phyloP scores from a whole-genome alignment of 345 rosid genomes.

The Salix suchowensis region DNA sequence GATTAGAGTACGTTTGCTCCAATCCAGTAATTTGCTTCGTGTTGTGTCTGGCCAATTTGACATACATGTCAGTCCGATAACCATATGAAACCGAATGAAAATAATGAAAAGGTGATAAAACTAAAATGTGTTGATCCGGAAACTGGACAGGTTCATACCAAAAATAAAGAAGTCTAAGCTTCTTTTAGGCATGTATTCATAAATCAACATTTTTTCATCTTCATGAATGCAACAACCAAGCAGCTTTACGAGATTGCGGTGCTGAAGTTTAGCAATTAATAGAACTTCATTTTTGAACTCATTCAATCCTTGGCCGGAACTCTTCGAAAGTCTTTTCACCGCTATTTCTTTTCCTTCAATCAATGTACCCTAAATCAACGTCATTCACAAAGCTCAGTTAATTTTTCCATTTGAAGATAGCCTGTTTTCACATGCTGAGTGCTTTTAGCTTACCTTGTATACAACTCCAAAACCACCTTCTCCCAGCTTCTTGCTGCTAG shows the following conservation, averaged over 20 bases:
- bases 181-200: constrained; percentile 2
- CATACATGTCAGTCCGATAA: not conserved
- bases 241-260: constrained; percentile 1
- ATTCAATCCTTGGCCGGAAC: not conserved
- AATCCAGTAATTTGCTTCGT: not conserved
- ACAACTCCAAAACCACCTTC: constrained; percentile 1
- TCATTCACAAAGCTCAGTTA: no score
- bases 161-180: constrained; percentile 5
- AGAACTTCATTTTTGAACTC: constrained; percentile 5
- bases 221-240: not conserved
- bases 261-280: constrained; percentile 3
- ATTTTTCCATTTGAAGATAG: not conserved
- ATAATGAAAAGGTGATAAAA: not conserved
- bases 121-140: not conserved
- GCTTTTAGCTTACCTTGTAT: not conserved
- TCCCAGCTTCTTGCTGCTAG: not conserved
- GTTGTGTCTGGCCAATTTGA: not conserved
- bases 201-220: not conserved
- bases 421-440: no score
- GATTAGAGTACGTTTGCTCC: not conserved
- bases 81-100: not conserved
- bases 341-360: not conserved
- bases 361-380: not conserved
- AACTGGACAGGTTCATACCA: not conserved
- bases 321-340: not conserved